Evolutionary conservation across 306 rosid species (phyloP), one percentile per base, ranked within the genome.

Genomic region (Glycyrrhiza uralensis): DNA sequence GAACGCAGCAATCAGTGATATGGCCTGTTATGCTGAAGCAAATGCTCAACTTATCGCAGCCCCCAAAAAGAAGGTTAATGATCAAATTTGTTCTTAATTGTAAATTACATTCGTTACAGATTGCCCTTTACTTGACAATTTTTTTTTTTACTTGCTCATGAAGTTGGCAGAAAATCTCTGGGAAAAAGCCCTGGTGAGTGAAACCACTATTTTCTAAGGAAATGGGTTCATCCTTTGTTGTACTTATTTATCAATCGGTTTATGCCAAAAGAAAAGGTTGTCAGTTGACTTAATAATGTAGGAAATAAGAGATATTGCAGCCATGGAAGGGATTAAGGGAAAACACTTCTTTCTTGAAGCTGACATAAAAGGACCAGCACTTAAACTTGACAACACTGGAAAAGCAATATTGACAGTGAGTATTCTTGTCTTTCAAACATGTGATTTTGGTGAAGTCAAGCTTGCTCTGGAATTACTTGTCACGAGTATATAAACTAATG

Each of bases 361-460:
- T 50, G 98, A 94, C 72, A 86, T 94, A 64, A 91, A 80, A 79
- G 97, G 96, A 50, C 95, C 97, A 50, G 46, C 96, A 15, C 76
- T 94, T 82, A 94, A 89, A 84, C 96, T 83, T 71, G 97, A 89
- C 86, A 83, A 91, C 83, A 89, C 90, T 61, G 98, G 98, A 80
- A 91, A 91, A 80, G 87, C 97, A 69, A 91, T 91, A 71, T 73
- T 94, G 55, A 91, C 97, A 2, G 96, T 91, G 74, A 80, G 89
- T 76, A 35, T 64, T 59, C 30, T 35, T 63, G 64, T 69, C 45
- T 72, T n/a, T 18, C 56, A 66, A 14, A 8, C 22, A 23, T 39
- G 26, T n/a, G 10, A 35, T 64, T 70, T 66, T 69, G 66, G 30
- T 10, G 26, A 64, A 55, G 41, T 22, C 13, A 56, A 71, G 36